Conservation (phyloP, 73 alveolate species). For the Paramecium biaurelia region DNA sequence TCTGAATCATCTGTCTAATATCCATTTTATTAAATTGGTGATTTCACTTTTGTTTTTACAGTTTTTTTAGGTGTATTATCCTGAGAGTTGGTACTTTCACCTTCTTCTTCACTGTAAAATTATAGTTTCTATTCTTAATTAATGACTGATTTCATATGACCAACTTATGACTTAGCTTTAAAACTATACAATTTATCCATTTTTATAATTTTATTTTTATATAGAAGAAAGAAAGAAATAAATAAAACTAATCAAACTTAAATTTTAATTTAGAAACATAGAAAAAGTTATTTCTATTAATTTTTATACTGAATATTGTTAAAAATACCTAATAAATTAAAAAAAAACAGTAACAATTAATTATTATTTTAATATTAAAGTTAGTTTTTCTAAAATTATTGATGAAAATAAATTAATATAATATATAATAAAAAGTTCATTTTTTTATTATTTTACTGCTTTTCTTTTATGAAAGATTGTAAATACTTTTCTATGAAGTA, state of each 20-base stretch:
- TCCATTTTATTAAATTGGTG: neutral
- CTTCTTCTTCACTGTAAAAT: slow-evolving; percentile 40
- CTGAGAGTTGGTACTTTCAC: slow-evolving; percentile 17
- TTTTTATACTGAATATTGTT: neutral
- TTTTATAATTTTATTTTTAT: neutral
- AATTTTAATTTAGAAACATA: neutral
- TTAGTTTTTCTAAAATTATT: neutral
- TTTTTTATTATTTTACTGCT: neutral
- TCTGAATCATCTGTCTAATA: slow-evolving; percentile 48
- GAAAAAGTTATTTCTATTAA: neutral
- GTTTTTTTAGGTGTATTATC: neutral
- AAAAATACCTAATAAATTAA: neutral
- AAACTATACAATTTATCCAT: slow-evolving; percentile 50
- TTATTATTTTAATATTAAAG: too few species aligned
- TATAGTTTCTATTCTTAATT: slow-evolving; percentile 4
- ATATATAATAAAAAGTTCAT: neutral
- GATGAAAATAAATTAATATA: neutral
- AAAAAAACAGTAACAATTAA: neutral
- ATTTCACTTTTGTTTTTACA: neutral
- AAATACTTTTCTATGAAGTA: neutral
- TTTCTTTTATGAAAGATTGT: neutral
- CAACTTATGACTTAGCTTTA: neutral
- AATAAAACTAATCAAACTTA: neutral
- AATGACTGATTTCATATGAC: slow-evolving; percentile 7
- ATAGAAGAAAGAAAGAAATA: neutral